Evolutionary conservation across 164 flowering plant species (phyloP).

Genomic region (Magnolia officinalis): DNA sequence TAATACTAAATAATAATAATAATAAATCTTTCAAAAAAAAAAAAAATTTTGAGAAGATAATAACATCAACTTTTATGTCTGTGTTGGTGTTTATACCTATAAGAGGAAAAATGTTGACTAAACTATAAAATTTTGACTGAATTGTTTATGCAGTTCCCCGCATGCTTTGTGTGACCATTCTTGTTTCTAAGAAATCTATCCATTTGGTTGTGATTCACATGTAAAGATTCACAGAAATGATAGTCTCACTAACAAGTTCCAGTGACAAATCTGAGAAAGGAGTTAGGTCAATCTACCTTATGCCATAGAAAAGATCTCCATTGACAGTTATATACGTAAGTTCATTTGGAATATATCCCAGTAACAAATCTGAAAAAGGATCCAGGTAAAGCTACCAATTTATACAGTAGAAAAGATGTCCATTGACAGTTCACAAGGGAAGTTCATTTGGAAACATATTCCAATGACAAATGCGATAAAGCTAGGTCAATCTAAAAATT

Average conservation of each 20-base stretch:
- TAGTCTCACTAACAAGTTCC: background rate
- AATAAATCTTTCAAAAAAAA: background rate
- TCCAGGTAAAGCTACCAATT: too few species aligned
- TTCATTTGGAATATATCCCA: too few species aligned
- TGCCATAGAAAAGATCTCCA: too few species aligned
- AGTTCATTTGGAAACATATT: background rate
- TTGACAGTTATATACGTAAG: too few species aligned
- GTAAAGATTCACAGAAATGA: background rate
- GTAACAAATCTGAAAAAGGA: too few species aligned
- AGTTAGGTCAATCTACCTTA: background rate
- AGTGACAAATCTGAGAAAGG: background rate
- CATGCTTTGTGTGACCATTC: background rate
- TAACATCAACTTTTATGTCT: background rate
- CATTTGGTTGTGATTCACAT: background rate
- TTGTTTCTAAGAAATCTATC: background rate
- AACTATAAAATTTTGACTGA: background rate
- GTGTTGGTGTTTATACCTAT: background rate
- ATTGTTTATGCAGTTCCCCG: background rate
- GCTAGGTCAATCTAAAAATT: background rate
- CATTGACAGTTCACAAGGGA: too few species aligned
- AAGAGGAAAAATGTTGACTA: background rate
- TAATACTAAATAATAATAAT: too few species aligned
- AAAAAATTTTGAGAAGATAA: background rate
- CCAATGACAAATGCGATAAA: background rate
- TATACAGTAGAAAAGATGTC: too few species aligned